A percentile compares a stretch with the other conserved stretches of the same genome.
These are phyloP conservation scores for Astrocystis sublimbata DNA, from an alignment of 495 filamentous ascomycete species.

Conservation along the genomic window DNA sequence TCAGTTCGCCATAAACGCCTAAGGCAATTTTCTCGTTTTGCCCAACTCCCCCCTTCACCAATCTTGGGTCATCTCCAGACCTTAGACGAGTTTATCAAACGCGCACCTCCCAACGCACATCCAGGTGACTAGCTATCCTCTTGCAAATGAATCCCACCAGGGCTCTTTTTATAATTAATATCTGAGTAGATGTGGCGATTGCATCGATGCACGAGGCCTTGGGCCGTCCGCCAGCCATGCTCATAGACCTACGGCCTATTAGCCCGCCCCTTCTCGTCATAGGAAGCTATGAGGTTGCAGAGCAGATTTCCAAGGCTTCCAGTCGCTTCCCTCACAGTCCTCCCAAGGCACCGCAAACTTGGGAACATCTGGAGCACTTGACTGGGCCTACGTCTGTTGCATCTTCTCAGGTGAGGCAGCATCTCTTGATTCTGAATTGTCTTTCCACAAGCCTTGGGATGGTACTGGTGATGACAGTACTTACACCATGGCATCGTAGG, in stretches of 20 bases:
- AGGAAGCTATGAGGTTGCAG: slow-evolving; percentile 45
- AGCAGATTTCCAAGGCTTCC: slow-evolving; percentile 41
- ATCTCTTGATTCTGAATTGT: neutral
- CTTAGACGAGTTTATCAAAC: slow-evolving; percentile 22
- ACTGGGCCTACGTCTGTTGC: slow-evolving; percentile 44
- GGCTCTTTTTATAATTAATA: too few species aligned
- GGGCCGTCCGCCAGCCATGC: slow-evolving; percentile 30
- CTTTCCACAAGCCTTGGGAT: neutral
- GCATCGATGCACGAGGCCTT: slow-evolving; percentile 24
- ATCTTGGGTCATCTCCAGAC: slow-evolving; percentile 34
- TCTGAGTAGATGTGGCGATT: slow-evolving; percentile 23
- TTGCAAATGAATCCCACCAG: slow-evolving; percentile 10
- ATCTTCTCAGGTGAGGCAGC: slow-evolving; percentile 27
- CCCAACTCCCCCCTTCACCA: slow-evolving; percentile 27
- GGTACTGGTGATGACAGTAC: too few species aligned
- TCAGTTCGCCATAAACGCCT: slow-evolving; percentile 21
- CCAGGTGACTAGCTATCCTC: slow-evolving; percentile 18
- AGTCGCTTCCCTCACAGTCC: slow-evolving; percentile 44
- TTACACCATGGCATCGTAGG: too few species aligned
- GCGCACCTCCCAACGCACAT: slow-evolving; percentile 19
- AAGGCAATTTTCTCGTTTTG: slow-evolving; percentile 32
- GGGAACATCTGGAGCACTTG: slow-evolving; percentile 29
- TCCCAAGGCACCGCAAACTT: slow-evolving; percentile 44
- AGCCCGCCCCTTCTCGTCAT: slow-evolving; percentile 38
- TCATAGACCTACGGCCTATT: slow-evolving; percentile 42